Evolutionary conservation across 176 grass and related monocot species (phyloP).

Genomic region (Musa itinerans): DNA sequence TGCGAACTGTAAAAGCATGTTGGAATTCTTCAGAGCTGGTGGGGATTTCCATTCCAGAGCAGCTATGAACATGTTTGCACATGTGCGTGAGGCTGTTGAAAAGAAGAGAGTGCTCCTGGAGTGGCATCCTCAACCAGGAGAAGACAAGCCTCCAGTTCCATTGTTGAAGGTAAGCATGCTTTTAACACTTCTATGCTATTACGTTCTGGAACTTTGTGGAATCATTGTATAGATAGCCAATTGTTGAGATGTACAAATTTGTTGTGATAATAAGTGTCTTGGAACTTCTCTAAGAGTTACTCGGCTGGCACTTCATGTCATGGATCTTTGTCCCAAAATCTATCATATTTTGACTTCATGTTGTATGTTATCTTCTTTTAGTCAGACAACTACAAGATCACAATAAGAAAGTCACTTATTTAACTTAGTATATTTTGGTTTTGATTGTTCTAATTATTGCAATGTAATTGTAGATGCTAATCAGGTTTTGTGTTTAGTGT

Average conservation of each 20-base stretch:
- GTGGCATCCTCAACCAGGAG: constrained; percentile 74
- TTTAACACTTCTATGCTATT: background rate
- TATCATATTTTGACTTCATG: too few relatives aligned
- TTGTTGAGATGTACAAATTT: background rate
- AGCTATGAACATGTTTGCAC: constrained; percentile 83
- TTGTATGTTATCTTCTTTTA: too few relatives aligned
- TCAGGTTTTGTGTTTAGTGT: too few relatives aligned
- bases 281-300: too few relatives aligned
- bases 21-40: constrained; percentile 78
- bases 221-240: background rate
- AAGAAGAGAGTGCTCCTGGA: constrained; percentile 77
- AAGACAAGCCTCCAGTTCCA: constrained; percentile 76
- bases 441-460: too few relatives aligned
- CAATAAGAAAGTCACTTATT: too few relatives aligned
- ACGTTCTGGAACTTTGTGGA: background rate
- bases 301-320: too few relatives aligned
- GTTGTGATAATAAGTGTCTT: too few relatives aligned
- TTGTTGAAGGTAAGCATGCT: constrained; percentile 61
- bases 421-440: too few relatives aligned
- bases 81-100: constrained; percentile 67
- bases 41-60: constrained; percentile 92
- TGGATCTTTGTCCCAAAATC: too few relatives aligned
- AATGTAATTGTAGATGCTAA: too few relatives aligned
- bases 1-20: constrained; percentile 73
- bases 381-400: too few relatives aligned